Percentiles rank a stretch among this genome's conserved stretches.
Evolutionary conservation across 2,329 filamentous ascomycete genomes (phyloP).

Genomic region (Colletotrichum liaoningense): DNA sequence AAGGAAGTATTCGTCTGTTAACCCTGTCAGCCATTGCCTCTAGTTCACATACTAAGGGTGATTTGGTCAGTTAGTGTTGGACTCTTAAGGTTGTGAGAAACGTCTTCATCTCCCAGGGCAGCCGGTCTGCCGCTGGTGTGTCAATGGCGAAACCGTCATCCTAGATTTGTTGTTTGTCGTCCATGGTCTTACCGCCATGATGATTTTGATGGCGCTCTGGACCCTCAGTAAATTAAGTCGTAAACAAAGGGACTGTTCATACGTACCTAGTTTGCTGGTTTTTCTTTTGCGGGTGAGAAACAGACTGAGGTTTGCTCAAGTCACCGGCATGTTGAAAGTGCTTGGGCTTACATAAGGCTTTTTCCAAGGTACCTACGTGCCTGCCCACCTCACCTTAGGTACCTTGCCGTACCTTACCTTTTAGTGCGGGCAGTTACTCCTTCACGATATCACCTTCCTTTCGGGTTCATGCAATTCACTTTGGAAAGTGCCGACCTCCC

Average conservation of each 20-base stretch:
- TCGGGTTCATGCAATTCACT: neutral
- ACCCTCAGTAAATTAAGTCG: neutral
- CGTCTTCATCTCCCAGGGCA: constrained; percentile 5
- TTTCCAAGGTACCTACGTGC: no score
- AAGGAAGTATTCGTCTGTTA: neutral
- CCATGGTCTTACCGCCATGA: neutral
- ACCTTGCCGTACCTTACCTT: no score
- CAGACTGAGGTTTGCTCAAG: neutral
- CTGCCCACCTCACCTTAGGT: no score
- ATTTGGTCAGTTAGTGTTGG: neutral
- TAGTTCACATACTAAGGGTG: neutral
- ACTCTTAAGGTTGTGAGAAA: neutral
- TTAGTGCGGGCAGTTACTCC: neutral
- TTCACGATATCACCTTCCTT: neutral
- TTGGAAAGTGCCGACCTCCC: no score
- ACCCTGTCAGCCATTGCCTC: neutral
- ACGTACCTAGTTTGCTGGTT: neutral
- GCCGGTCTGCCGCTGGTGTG: neutral
- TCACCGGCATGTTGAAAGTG: neutral
- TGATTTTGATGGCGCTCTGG: neutral
- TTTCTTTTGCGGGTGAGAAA: neutral
- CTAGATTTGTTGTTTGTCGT: neutral
- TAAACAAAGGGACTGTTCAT: neutral
- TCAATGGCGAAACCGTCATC: neutral
- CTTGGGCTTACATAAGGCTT: neutral